Percentiles rank a stretch among this genome's conserved stretches.
Conservation (phyloP, 257 asterid species). For the Salvia miltiorrhiza region DNA sequence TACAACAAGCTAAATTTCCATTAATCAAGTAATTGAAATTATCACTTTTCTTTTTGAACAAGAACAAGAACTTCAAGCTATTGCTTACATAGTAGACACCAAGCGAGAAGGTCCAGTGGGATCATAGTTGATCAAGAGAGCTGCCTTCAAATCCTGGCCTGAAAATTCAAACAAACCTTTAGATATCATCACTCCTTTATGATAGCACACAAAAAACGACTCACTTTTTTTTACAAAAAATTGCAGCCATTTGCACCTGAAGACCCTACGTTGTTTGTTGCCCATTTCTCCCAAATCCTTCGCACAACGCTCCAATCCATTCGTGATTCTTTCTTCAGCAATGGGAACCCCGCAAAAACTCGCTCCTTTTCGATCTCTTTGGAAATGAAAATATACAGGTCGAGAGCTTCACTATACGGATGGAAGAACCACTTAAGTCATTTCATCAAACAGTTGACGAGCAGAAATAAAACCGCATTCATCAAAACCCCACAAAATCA, state of each 20-base stretch:
- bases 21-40: too few relatives aligned
- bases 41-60: too few relatives aligned
- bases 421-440: neutral
- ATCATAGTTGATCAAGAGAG: conserved; percentile 74
- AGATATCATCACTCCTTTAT: neutral
- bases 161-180: neutral
- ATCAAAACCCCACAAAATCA: neutral
- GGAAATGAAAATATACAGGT: neutral
- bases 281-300: conserved; percentile 82
- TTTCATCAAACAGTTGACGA: conserved; percentile 32
- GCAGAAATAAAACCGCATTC: neutral
- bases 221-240: too few relatives aligned
- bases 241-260: too few relatives aligned
- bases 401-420: neutral
- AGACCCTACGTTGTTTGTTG: conserved; percentile 52
- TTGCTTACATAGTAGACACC: conserved; percentile 72
- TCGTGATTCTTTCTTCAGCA: conserved; percentile 13
- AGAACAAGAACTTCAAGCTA: neutral
- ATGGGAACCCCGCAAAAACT: conserved; percentile 16
- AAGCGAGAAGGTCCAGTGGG: conserved; percentile 91
- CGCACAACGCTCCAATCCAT: conserved; percentile 82
- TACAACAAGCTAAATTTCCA: too few relatives aligned
- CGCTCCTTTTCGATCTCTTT: neutral
- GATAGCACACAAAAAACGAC: neutral
- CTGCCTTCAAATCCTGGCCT: conserved; percentile 76